phyloP scores from a whole-genome alignment of 2,329 filamentous ascomycete species.

The Cladophialophora bantiana region DNA sequence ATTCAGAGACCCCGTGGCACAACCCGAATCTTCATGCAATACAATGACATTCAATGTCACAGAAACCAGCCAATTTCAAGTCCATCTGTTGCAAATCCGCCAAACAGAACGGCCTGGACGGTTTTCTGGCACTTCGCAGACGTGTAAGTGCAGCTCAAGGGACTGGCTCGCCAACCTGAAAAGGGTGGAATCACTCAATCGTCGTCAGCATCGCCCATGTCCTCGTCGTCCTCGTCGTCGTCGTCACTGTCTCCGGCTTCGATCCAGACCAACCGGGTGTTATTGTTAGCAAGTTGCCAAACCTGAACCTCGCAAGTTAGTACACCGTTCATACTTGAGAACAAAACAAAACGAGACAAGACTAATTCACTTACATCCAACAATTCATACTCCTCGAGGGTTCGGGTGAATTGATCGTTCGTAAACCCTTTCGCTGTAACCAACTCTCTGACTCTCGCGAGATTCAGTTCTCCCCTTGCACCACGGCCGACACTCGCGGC shows the following conservation, averaged over 20 bases:
- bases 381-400: constrained; percentile 86
- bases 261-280: constrained; percentile 74
- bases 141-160: neutral
- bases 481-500: constrained; percentile 77
- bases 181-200: constrained; percentile 16
- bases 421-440: constrained; percentile 97
- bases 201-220: constrained; percentile 32
- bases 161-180: neutral
- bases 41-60: neutral
- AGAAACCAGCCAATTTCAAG: neutral
- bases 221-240: constrained; percentile 38
- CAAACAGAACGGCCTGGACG: neutral
- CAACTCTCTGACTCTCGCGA: constrained; percentile 86
- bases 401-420: constrained; percentile 84
- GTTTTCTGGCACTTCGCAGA: neutral
- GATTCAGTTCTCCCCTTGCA: constrained; percentile 75
- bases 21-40: neutral
- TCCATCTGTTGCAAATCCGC: neutral
- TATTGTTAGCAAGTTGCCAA: constrained; percentile 78
- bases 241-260: constrained; percentile 63
- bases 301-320: constrained; percentile 58
- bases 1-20: neutral
- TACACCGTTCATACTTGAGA: neutral
- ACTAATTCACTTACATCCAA: constrained; percentile 77
- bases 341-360: neutral